Evolutionary conservation across 495 filamentous ascomycete species (phyloP).

Genomic region (Saxophila tyrrhenica): DNA sequence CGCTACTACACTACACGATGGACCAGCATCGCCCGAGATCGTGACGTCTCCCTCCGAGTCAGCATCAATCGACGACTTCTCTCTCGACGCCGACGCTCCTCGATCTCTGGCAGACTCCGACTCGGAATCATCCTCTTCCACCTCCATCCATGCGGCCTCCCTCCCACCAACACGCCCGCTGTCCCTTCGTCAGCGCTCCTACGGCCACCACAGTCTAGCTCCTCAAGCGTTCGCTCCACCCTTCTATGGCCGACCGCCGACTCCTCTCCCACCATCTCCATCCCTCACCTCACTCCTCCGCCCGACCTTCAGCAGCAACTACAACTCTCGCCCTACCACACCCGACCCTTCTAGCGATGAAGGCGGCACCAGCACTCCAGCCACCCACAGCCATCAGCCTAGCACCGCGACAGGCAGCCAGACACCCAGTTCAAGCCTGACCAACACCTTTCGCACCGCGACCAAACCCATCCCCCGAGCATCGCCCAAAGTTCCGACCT

Average conservation of each 20-base stretch:
- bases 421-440: slow-evolving; percentile 38
- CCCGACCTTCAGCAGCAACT: slow-evolving; percentile 49
- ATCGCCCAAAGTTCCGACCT: slow-evolving; percentile 86
- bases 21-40: slow-evolving; percentile 13
- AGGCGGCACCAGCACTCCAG: slow-evolving; percentile 52
- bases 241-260: slow-evolving; percentile 39
- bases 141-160: background rate
- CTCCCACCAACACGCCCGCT: slow-evolving; percentile 14
- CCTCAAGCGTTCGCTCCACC: slow-evolving; percentile 30
- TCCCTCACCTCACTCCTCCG: slow-evolving; percentile 92
- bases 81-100: slow-evolving; percentile 18
- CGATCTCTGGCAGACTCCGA: slow-evolving; percentile 11
- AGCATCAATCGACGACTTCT: slow-evolving; percentile 25
- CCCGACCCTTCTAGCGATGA: slow-evolving; percentile 75
- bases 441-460: slow-evolving; percentile 50
- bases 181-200: slow-evolving; percentile 15
- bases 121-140: background rate
- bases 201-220: slow-evolving; percentile 27
- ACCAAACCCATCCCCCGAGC: slow-evolving; percentile 71
- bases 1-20: background rate
- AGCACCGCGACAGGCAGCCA: slow-evolving; percentile 17
- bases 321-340: slow-evolving; percentile 75
- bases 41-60: slow-evolving; percentile 24
- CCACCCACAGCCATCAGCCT: background rate
- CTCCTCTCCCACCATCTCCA: slow-evolving; percentile 80